Evolutionary conservation across 805 yeast genomes (phyloP), one percentile per base, ranked within the genome.

Genomic region (Peterozyma toletana): DNA sequence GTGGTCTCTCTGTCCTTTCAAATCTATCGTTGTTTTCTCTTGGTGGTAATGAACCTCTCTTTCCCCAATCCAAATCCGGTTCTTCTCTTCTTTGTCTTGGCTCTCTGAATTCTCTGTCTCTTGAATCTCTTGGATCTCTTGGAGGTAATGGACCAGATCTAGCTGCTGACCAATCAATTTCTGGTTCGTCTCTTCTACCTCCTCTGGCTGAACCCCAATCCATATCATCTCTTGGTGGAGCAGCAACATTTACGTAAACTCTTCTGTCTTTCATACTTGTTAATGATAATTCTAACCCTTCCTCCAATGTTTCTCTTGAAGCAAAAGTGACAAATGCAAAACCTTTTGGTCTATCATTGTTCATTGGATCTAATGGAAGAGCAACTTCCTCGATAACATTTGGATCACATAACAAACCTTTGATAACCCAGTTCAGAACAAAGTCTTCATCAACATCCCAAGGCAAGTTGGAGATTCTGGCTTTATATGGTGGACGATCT

Each of bases 401-500:
- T 52, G 75, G 80, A 55, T 68, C 66, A 50, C 78, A 70, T 47
- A 62, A 58, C 45, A 77, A 55, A 44, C 67, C 68, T 48, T 74
- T 77, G 53, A 76, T 81, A 46, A 85, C 74, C 70, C 83, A 84
- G 21, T 73, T 75, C 42, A 62, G 67, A 46, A 85, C 70, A 7
- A 71, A 76, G 33, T 71, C 78, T 63, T 91, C 97, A 39, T 70
- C 63, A 38, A 78, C 75, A 46, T 85, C 90, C 81, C 86, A 84
- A 48, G 96, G 87, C 58, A 93, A 77, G 67, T 90, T 89, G 59
- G 78, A 78, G 52, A 91, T 73, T 61, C 87, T 79, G n/a, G 96
- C 97, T 56, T 86, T 83, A 73, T 66, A 93, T 43, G 99, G 99
- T 15, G 97, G 89, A 42, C 68, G 74, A 55, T 88, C 91, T 38